Conservation (phyloP, 768 basidiomycete species). For the Leccinum sublutescens region DNA sequence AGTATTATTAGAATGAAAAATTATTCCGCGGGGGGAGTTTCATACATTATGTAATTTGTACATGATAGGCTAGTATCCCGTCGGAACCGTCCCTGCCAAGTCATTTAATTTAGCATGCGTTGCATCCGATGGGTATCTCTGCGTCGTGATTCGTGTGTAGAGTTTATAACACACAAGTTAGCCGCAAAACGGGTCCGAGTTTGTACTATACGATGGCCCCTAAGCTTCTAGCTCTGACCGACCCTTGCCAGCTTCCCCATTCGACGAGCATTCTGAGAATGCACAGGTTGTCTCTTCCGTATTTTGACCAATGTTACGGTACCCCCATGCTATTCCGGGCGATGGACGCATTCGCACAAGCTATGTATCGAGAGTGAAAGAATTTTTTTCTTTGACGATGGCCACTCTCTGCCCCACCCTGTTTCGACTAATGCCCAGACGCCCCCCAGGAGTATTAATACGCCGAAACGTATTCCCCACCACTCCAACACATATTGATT, state of each 20-base stretch:
- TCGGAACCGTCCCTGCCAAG: not conserved
- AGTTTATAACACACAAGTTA: not conserved
- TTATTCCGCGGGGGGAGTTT: no score
- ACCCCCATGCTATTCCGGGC: conserved; percentile 5
- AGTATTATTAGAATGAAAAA: no score
- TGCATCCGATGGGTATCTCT: no score
- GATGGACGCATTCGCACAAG: not conserved
- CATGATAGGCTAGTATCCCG: not conserved
- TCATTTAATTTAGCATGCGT: not conserved
- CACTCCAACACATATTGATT: not conserved
- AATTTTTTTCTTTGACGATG: conserved; percentile 23
- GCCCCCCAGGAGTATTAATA: conserved; percentile 10
- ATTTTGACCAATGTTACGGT: not conserved
- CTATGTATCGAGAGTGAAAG: conserved; percentile 18
- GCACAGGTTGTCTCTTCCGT: not conserved
- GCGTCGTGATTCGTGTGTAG: not conserved
- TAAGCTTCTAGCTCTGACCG: not conserved
- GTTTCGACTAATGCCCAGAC: conserved; percentile 15
- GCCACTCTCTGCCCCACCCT: conserved; percentile 15
- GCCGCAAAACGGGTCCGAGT: not conserved
- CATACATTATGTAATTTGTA: no score
- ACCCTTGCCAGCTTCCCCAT: not conserved
- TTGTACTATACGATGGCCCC: conserved; percentile 7
- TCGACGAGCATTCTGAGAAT: not conserved
- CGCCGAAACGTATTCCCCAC: not conserved